Base-by-base conservation (phyloP, 805 yeast genomes). In the Candida yuanshanica region DNA sequence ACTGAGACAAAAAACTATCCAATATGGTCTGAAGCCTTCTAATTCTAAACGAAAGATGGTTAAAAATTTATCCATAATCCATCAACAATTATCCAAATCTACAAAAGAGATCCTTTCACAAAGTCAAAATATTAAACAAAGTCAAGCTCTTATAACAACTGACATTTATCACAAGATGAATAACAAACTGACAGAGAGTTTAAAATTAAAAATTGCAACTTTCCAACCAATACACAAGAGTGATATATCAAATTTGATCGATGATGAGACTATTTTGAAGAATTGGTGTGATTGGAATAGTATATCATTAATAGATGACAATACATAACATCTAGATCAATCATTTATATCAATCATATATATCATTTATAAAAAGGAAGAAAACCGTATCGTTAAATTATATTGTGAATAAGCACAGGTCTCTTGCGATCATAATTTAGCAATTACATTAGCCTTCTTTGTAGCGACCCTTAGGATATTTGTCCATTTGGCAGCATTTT, bases 401-500 rank as follows among this genome's bases (percentile, higher is more conserved):
- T 10, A 22, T 14, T 18, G 16, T 22, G 21, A n/a, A 7, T 7
- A 20, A 18, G 7, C 13, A 12, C 16, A 12, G n/a, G n/a, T n/a
- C n/a, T n/a, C n/a, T n/a, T n/a, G n/a, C n/a, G n/a, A 5, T 29
- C 17, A 35, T n/a, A 20, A 23, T 14, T 21, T 38, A 9, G 37
- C 38, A 36, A 37, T 23, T 9, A 20, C 16, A 3, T 37, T 14
- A 7, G 39, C 43, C 7, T 38, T 29, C 25, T 42, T 42, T 7
- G 45, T 40, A 5, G 44, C 11, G 4, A 38, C 36, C 39, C 49
- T 50, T n/a, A 57, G 45, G 25, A 55, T 50, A 4, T 47, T 46
- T 21, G 51, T 53, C 61, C 61, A 57, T 37, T 55, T 51, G 23
- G 47, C 52, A 33, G 52, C 46, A 35, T 59, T 61, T 2, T 53